These are phyloP conservation scores for Taxawa tesnikishii DNA, from an alignment of 2,329 filamentous ascomycete genomes.

Conservation along the genomic window DNA sequence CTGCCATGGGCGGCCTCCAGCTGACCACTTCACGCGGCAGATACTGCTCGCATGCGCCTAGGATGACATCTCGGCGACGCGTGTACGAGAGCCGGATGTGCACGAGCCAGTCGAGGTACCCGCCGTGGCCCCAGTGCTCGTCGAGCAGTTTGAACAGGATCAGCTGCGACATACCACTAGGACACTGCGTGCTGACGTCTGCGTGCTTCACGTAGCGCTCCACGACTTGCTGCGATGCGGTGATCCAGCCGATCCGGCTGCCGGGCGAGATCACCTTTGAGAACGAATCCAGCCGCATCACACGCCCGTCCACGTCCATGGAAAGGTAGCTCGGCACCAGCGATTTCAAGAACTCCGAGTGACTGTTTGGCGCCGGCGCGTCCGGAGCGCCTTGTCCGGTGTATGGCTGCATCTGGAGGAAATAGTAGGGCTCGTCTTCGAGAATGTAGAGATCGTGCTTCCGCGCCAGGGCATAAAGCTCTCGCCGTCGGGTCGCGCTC, in stretches of 20 bases:
- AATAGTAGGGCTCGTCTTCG: constrained; percentile 93
- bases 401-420: constrained; percentile 77
- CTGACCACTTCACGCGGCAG: constrained; percentile 62
- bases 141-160: constrained; percentile 82
- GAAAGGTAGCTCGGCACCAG: constrained; percentile 66
- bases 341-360: constrained; percentile 60
- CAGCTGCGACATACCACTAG: constrained; percentile 72
- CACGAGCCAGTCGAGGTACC: constrained; percentile 83
- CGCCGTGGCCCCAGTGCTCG: constrained; percentile 84
- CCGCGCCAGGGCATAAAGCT: constrained; percentile 64
- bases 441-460: constrained; percentile 80
- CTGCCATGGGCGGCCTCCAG: constrained; percentile 70
- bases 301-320: constrained; percentile 75
- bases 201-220: constrained; percentile 72
- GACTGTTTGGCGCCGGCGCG: constrained; percentile 44
- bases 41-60: constrained; percentile 67
- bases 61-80: constrained; percentile 59
- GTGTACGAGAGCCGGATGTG: constrained; percentile 74
- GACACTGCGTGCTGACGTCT: constrained; percentile 75
- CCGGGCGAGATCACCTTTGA: constrained; percentile 84
- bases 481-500: constrained; percentile 50
- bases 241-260: constrained; percentile 76
- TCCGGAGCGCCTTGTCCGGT: constrained; percentile 39
- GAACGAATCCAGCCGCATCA: constrained; percentile 84
- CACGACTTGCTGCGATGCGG: constrained; percentile 71